phyloP scores from a whole-genome alignment of 352 stramenopile genomes.

The Globisporangium iwayamae region DNA sequence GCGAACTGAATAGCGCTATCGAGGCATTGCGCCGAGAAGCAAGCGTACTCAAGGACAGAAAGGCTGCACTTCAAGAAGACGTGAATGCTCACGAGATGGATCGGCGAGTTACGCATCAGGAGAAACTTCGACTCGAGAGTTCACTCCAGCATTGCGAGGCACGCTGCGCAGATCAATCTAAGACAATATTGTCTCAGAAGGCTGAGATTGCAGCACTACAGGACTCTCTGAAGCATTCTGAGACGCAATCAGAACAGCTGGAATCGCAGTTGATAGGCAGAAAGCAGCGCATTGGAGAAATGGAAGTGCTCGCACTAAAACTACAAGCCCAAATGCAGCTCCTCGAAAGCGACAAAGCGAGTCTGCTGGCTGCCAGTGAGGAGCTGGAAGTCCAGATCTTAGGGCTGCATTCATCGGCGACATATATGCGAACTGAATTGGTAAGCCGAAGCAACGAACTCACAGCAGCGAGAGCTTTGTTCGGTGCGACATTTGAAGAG shows the following conservation, averaged over 20 bases:
- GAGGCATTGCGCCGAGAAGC: background rate
- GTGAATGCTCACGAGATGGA: background rate
- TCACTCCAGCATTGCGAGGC: background rate
- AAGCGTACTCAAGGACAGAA: background rate
- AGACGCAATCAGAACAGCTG: background rate
- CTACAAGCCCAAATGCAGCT: background rate
- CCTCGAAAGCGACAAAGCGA: background rate
- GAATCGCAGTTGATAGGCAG: background rate
- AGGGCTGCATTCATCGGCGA: background rate
- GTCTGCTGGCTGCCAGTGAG: background rate
- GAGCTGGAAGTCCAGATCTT: background rate
- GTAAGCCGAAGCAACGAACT: background rate
- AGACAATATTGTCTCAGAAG: background rate
- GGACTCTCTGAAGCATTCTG: background rate
- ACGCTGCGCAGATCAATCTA: background rate
- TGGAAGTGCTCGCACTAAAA: background rate
- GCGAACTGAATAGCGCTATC: background rate
- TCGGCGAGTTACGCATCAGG: background rate
- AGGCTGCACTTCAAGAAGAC: constrained; percentile 1
- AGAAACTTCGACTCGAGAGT: background rate
- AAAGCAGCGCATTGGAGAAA: background rate
- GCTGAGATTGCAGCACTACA: background rate
- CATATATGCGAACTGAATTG: background rate
- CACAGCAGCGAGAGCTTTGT: constrained; percentile 6
- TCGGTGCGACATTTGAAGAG: constrained; percentile 6